Conservation (phyloP, 805 yeast genomes). For the Saccharomycopsis sp. region DNA sequence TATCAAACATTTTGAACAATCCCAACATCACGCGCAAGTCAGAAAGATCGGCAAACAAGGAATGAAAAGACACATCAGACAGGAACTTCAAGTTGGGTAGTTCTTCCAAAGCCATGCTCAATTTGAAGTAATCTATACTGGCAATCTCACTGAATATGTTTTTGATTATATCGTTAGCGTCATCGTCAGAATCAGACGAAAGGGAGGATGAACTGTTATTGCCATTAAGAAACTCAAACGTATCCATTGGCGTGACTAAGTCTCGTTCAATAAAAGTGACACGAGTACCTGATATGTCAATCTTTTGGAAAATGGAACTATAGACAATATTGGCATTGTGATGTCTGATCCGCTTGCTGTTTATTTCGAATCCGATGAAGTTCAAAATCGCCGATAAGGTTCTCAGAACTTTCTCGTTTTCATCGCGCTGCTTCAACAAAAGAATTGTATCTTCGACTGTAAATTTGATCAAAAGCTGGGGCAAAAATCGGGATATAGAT, state of each 20-base stretch:
- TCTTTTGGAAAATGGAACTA: conserved; percentile 19
- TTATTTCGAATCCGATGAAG: conserved; percentile 13
- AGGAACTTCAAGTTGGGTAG: conserved; percentile 24
- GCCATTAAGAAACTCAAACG: background rate
- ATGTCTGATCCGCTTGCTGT: conserved; percentile 20
- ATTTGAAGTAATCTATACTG: conserved; percentile 22
- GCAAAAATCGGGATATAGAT: conserved; percentile 28
- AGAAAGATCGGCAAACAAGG: conserved; percentile 26
- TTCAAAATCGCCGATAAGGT: conserved; percentile 24
- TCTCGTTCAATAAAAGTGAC: conserved; percentile 2
- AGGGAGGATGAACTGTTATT: background rate
- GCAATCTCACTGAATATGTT: conserved; percentile 21
- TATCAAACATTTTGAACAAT: conserved; percentile 21
- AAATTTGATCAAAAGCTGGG: conserved; percentile 30
- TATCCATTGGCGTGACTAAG: background rate
- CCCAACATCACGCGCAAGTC: conserved; percentile 29
- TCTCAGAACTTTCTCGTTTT: conserved; percentile 27
- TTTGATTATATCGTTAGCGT: background rate
- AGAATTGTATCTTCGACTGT: conserved; percentile 36
- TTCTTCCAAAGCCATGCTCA: conserved; percentile 24
- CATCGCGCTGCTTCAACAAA: conserved; percentile 28
- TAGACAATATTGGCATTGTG: conserved; percentile 19
- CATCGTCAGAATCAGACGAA: background rate
- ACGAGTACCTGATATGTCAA: conserved; percentile 24
- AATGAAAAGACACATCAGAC: conserved; percentile 24